phyloP scores from a whole-genome alignment of 2,329 filamentous ascomycete genomes.

The Alternaria sp. region DNA sequence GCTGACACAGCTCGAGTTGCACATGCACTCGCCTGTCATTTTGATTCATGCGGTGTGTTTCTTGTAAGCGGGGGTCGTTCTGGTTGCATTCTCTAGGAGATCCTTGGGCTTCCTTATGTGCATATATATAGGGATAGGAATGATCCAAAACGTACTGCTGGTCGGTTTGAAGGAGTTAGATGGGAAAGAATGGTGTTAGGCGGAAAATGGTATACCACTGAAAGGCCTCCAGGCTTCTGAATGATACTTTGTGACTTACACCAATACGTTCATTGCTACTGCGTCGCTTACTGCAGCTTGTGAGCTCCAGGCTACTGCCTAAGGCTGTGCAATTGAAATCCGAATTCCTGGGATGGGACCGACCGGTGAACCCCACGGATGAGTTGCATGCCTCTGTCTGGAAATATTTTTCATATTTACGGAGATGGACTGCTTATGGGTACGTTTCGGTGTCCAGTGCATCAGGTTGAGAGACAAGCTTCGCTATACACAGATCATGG shows the following conservation, averaged over 20 bases:
- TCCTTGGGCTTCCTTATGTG: slow-evolving; percentile 4
- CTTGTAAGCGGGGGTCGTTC: slow-evolving; percentile 14
- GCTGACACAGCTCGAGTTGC: slow-evolving; percentile 15
- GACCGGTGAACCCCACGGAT: neutral
- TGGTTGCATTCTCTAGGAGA: slow-evolving; percentile 3
- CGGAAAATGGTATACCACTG: neutral
- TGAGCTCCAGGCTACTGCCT: neutral
- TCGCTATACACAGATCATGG: neutral
- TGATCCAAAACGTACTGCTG: slow-evolving; percentile 15
- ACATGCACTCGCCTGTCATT: slow-evolving; percentile 6
- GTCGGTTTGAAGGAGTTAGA: slow-evolving; percentile 10
- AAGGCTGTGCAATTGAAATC: neutral
- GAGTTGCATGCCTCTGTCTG: neutral
- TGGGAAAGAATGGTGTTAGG: neutral
- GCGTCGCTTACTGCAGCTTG: neutral
- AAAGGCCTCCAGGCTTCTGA: neutral
- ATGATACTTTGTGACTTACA: neutral
- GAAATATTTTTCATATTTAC: neutral
- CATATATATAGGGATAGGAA: slow-evolving; percentile 1
- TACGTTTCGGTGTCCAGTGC: neutral
- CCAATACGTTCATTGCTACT: neutral
- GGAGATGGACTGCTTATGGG: neutral
- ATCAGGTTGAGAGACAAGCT: neutral
- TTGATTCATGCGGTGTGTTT: slow-evolving; percentile 3
- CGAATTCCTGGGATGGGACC: neutral